Evolutionary conservation across 257 asterid species (phyloP).

Genomic region (Asclepias syriaca): DNA sequence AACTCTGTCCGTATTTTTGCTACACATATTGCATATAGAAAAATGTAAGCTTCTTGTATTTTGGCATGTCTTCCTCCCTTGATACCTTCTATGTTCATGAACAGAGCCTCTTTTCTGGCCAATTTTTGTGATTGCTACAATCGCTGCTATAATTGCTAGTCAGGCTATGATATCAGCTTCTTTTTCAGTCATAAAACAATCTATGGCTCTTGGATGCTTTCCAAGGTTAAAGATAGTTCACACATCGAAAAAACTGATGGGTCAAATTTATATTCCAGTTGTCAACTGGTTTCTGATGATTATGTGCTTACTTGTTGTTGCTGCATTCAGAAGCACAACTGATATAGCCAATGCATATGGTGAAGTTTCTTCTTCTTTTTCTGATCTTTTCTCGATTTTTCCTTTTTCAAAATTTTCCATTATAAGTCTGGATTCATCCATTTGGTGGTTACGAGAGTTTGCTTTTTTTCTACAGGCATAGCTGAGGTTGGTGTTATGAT

Average conservation of each 20-base stretch:
- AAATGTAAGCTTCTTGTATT: neutral
- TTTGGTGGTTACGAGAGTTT: neutral
- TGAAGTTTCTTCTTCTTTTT: constrained; percentile 21
- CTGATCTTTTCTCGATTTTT: neutral
- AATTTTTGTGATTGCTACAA: constrained; percentile 65
- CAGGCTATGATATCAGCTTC: constrained; percentile 99
- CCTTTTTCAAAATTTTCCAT: neutral
- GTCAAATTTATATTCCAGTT: constrained; percentile 90
- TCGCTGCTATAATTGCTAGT: constrained; percentile 94
- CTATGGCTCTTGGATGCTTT: constrained; percentile 98
- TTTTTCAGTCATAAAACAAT: constrained; percentile 87
- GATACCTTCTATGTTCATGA: constrained; percentile 15
- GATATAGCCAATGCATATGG: constrained; percentile 92
- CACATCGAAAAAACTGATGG: constrained; percentile 85
- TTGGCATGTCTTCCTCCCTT: constrained; percentile 7
- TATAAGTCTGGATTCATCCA: neutral
- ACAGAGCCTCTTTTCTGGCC: constrained; percentile 92
- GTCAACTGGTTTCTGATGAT: constrained; percentile 90
- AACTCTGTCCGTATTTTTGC: neutral
- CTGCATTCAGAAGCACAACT: constrained; percentile 79
- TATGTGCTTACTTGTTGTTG: constrained; percentile 86
- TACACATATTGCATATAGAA: neutral
- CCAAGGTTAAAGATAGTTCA: constrained; percentile 89
- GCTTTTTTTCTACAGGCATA: constrained; percentile 45
- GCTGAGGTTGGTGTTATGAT: constrained; percentile 99